Conservation (phyloP, 2,329 filamentous ascomycete genomes). For the Raffaelea deltoideospora region DNA sequence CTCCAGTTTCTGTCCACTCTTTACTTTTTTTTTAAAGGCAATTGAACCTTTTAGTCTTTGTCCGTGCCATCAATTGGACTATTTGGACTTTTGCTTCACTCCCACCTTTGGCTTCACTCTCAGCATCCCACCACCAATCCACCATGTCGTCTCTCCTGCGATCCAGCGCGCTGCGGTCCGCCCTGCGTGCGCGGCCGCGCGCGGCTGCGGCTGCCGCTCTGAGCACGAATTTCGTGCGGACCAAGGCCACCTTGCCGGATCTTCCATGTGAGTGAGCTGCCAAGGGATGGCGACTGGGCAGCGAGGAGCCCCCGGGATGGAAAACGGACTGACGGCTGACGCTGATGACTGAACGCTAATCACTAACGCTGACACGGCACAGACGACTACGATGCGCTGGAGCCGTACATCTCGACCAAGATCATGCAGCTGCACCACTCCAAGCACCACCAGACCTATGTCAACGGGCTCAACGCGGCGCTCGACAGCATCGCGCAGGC, state of each 20-base stretch:
- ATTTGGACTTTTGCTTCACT: too few species aligned
- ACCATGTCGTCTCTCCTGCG: constrained; percentile 7
- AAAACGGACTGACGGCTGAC: too few species aligned
- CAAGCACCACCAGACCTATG: constrained; percentile 68
- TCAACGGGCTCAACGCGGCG: constrained; percentile 58
- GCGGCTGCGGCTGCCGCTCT: constrained; percentile 49
- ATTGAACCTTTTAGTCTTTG: too few species aligned
- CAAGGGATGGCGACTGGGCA: too few species aligned
- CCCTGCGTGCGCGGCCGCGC: constrained; percentile 49
- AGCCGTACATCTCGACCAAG: constrained; percentile 61
- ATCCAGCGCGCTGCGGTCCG: constrained; percentile 59
- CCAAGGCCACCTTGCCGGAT: constrained; percentile 88
- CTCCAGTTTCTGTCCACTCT: too few species aligned
- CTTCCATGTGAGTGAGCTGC: constrained; percentile 37
- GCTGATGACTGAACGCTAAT: too few species aligned
- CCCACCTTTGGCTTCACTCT: too few species aligned
- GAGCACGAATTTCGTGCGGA: constrained; percentile 62
- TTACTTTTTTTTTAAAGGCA: too few species aligned
- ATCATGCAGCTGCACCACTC: constrained; percentile 73
- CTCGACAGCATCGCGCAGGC: constrained; percentile 47
- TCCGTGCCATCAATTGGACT: too few species aligned
- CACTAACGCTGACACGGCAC: too few species aligned
- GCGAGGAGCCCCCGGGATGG: too few species aligned
- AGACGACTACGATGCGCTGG: constrained; percentile 96
- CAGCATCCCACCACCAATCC: not conserved